Evolutionary conservation across 2,329 filamentous ascomycete genomes (phyloP), one percentile per base, ranked within the genome.

Genomic region (Xylariaceae sp.): DNA sequence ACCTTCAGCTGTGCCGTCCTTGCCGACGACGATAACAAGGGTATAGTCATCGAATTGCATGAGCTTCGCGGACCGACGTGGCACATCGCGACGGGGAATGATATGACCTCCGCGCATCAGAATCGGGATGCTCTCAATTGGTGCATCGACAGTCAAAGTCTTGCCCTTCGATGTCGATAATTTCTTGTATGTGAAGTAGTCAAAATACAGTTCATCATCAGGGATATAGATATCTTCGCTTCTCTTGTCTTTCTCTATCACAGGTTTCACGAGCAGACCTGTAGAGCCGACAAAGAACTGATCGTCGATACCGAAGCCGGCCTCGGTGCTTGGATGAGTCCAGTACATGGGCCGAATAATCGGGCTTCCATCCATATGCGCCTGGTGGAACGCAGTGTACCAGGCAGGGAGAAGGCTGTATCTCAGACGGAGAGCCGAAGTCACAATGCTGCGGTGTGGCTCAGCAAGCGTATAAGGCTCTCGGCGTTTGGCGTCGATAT

Each of bases 11-110:
- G 65, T 82, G 48, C 87, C 85, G 31, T 81, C 77, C 60, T 83
- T 82, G 60, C 82, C 77, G 14, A 95, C 76, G 0, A 83, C 81
- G 2, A 97, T 78, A 2, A 99, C 86, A 1, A 99, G 82, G 0
- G 94, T 99, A 75, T 96, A 96, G 39, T 95, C 92, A 69, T 99
- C 94, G 71, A 86, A 96, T 63, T 84, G 88, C 94, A 97, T 97
- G 42, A 97, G 78, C 17, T 88, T 86, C 52, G 84, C 89, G 52
- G 90, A 96, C 54, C 93, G 85, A 50, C 94, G 84, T 4, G 92
- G 91, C 19, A 86, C 84, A 65, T 99, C 94, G 59, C 93, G 90
- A 51, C 94, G 89, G 2, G 92, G 87, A 64, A 97, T 86, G 63
- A 99, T 87, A 69, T 97, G 89, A 1, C 94, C 94, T 43, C 90